Base-by-base conservation (phyloP, 129 eudicot genomes). In the Centrapalus pauciflorus region DNA sequence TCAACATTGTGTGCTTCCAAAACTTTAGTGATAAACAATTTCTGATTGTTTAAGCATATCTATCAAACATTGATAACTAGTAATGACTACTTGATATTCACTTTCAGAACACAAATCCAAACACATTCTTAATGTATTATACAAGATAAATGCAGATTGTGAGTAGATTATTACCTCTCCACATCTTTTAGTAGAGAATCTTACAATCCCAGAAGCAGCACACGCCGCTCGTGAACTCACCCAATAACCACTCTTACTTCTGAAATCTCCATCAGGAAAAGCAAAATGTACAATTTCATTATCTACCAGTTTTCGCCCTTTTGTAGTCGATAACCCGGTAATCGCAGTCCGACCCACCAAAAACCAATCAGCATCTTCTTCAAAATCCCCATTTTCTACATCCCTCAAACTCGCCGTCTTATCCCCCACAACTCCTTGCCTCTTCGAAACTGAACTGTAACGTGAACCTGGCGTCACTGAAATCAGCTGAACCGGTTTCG, bases 201-300 rank as follows among this genome's bases (percentile, higher is more conserved):
- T 79, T 43, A 90, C 89, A 43, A 90, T 90, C 28, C 69, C 79
- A 11, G 82, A 71, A 23, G 83, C 82, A 16, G 95, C 87, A 58
- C 28, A 23, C 0, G 63, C 79, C 68, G 80, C 82, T 65, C 59
- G 77, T n/a, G 81, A 11, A 60, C 26, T 66, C 11, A 35, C 28
- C 72, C 76, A 81, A 1, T 63, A 64, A 1, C 69, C 5, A 70
- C 51, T 67, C 67, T 43, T 75, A 0, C 34, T 32, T 23, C 43
- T 72, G 3, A 21, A 4, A 19, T 64, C 77, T 3, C 16, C 14
- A 26, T 43, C 12, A 35, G 95, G 97, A 55, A 86, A 86, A n/a
- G 75, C 75, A 71, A 90, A 79, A 29, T 83, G 80, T 55, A 90
- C 97, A 74, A 90, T 81, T 76, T 90, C 97, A 72, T 86, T 90